phyloP scores from a whole-genome alignment of 176 grass and related monocot genomes.

The Thalia dealbata region DNA sequence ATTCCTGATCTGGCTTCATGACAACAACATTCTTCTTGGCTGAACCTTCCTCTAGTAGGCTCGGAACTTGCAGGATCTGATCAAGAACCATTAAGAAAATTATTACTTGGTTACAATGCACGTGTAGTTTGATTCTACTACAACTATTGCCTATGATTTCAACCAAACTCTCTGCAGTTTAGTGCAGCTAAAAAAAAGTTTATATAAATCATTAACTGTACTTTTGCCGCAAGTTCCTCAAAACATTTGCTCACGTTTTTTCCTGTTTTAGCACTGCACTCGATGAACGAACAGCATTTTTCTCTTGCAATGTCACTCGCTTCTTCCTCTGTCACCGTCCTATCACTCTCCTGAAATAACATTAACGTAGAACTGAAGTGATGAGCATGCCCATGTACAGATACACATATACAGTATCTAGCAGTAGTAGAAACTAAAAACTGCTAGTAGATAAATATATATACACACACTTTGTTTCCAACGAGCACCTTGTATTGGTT shows the following conservation, averaged over 20 bases:
- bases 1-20: too few species aligned
- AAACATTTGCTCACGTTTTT: constrained; percentile 79
- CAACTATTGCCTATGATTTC: too few species aligned
- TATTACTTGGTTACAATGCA: too few species aligned
- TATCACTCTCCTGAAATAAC: constrained; percentile 53
- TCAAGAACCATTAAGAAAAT: too few species aligned
- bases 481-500: constrained; percentile 98
- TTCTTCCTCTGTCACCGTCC: constrained; percentile 83
- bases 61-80: constrained; percentile 73
- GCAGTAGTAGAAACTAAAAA: too few species aligned
- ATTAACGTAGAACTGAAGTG: neutral
- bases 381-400: too few species aligned
- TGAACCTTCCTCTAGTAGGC: constrained; percentile 51
- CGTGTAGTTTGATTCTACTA: too few species aligned
- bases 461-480: constrained; percentile 88
- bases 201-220: neutral
- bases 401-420: too few species aligned
- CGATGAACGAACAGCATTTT: constrained; percentile 54
- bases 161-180: too few species aligned
- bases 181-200: too few species aligned
- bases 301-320: constrained; percentile 60
- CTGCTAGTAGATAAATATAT: too few species aligned
- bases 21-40: neutral
- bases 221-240: constrained; percentile 76
- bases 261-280: constrained; percentile 90